These are phyloP conservation scores for Penicillium pulvis DNA, from an alignment of 495 filamentous ascomycete species.

Conservation along the genomic window DNA sequence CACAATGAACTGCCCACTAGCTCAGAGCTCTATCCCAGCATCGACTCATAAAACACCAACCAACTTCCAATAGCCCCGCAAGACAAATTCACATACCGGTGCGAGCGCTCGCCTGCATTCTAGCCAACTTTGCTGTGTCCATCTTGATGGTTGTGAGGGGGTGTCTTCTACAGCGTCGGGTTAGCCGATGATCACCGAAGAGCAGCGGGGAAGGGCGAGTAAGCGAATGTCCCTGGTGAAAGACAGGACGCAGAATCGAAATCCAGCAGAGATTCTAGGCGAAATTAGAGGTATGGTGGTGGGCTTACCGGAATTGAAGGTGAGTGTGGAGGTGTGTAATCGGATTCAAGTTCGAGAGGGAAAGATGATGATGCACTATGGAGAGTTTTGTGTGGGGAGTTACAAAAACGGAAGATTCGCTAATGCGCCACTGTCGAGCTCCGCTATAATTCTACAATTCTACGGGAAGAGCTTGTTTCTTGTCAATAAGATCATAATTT, in stretches of 20 bases:
- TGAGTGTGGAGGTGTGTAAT: conserved; percentile 1
- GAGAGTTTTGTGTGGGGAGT: conserved; percentile 19
- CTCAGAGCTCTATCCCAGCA: conserved; percentile 1
- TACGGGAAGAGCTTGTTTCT: neutral
- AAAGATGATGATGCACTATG: conserved; percentile 12
- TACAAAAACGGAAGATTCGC: conserved; percentile 16
- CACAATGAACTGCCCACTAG: neutral
- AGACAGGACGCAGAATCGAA: neutral
- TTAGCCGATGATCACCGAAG: conserved; percentile 18
- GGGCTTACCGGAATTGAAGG: conserved; percentile 4
- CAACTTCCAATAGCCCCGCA: conserved; percentile 9
- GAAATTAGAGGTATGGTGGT: neutral
- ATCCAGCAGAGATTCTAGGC: neutral
- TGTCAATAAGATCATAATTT: neutral
- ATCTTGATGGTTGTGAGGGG: conserved; percentile 44
- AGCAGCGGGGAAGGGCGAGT: conserved; percentile 1
- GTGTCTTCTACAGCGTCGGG: conserved; percentile 23
- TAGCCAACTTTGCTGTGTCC: conserved; percentile 61
- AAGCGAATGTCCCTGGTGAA: neutral
- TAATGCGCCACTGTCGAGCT: conserved; percentile 2
- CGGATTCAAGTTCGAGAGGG: conserved; percentile 3
- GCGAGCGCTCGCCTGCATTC: conserved; percentile 57
- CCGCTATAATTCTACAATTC: neutral
- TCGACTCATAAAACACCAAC: neutral
- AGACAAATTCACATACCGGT: conserved; percentile 48